These are phyloP conservation scores for Pseudogymnoascus sp. DNA, from an alignment of 2,329 filamentous ascomycete genomes.

Conservation along the genomic window DNA sequence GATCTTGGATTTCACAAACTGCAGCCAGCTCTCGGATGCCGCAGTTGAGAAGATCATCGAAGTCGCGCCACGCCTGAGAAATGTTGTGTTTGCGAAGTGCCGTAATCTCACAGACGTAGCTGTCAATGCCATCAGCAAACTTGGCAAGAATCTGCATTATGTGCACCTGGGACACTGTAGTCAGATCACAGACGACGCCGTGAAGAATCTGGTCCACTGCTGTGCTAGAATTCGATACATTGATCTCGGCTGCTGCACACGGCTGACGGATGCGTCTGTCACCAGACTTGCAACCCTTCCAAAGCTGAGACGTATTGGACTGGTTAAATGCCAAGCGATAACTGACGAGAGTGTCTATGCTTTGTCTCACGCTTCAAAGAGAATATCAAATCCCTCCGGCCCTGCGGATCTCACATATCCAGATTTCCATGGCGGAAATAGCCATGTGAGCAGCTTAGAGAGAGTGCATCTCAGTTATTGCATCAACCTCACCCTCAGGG, in stretches of 20 bases:
- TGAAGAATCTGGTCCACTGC: constrained; percentile 70
- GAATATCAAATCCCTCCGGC: constrained; percentile 48
- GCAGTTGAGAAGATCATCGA: constrained; percentile 83
- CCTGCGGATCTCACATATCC: constrained; percentile 37
- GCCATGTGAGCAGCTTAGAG: constrained; percentile 49
- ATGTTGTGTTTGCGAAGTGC: constrained; percentile 91
- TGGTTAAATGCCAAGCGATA: constrained; percentile 88
- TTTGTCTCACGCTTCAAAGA: constrained; percentile 59
- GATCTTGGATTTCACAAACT: constrained; percentile 90
- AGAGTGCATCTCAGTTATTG: constrained; percentile 96
- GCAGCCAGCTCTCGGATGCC: constrained; percentile 72
- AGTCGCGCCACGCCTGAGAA: constrained; percentile 78
- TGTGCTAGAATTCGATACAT: constrained; percentile 97
- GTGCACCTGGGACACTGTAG: constrained; percentile 91
- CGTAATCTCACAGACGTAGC: constrained; percentile 83
- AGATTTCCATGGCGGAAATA: neutral
- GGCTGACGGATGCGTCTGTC: constrained; percentile 82
- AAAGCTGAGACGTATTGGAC: constrained; percentile 86
- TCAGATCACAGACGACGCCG: constrained; percentile 81
- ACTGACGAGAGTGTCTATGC: constrained; percentile 85
- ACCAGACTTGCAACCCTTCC: constrained; percentile 76
- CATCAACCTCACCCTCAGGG: constrained; percentile 70
- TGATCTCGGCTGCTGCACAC: constrained; percentile 87
- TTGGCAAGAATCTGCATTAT: constrained; percentile 95
- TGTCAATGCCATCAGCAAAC: constrained; percentile 75